Percentiles rank a stretch among this genome's conserved stretches.
Conservation (phyloP, 768 basidiomycete species). For the Amanita molliuscula region DNA sequence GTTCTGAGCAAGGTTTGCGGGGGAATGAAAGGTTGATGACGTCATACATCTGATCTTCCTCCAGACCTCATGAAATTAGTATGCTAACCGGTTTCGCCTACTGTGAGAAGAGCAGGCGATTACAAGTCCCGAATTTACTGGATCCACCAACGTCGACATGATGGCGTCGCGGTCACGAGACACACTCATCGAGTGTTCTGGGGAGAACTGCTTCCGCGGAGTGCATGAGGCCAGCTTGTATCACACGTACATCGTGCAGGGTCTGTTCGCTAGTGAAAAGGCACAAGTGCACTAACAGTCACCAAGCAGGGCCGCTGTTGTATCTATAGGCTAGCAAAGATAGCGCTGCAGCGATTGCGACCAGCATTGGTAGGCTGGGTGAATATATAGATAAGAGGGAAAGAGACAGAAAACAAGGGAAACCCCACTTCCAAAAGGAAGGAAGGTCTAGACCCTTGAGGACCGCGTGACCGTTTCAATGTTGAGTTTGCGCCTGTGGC, state of each 20-base stretch:
- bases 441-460: background rate
- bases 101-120: background rate
- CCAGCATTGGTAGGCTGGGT: background rate
- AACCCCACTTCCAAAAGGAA: background rate
- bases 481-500: too few species aligned
- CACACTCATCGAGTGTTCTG: background rate
- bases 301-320: background rate
- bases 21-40: background rate
- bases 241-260: background rate
- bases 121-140: background rate
- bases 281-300: background rate
- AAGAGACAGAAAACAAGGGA: background rate
- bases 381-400: too few species aligned
- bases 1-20: background rate
- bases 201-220: too few species aligned
- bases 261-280: background rate
- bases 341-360: too few species aligned
- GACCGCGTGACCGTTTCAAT: background rate
- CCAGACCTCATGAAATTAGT: background rate
- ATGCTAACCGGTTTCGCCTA: background rate
- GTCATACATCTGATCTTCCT: background rate
- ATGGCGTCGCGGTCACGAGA: background rate
- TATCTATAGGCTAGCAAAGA: too few species aligned
- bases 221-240: background rate
- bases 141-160: background rate